Base-by-base conservation (phyloP, 2,329 filamentous ascomycete species). In the Nemania abortiva region DNA sequence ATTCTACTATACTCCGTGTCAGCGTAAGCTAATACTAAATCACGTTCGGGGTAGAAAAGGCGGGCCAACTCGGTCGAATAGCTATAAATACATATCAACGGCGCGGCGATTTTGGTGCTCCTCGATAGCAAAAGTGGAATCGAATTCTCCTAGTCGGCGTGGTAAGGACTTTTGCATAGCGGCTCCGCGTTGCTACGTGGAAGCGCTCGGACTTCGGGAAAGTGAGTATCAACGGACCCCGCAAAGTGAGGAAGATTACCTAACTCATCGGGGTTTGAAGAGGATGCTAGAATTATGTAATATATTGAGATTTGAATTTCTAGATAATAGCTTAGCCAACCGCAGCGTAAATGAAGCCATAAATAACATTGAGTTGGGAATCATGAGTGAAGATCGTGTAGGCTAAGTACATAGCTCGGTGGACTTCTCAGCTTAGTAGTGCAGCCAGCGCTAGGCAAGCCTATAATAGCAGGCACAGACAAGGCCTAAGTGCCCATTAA, bases 301-400 rank as follows among this genome's bases (percentile, higher is more conserved):
- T 37, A 11, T 9, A 37, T 37, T 37, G 11, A 11, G 7, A 18
- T 47, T 47, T 18, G 11, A 4, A 47, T 20, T 18, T n/a, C 42
- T 47, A 47, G 9, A n/a, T 47, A n/a, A 11, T 47, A n/a, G 34
- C 6, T 47, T 47, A 47, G 47, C 47, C 9, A 11, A 52, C n/a
- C 18, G 42, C 7, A 11, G 4, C 50, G 22, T 39, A 49, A 49
- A 6, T 20, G n/a, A 27, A 13, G 10, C 31, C 24, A 22, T 47
- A 45, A 2, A 39, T 15, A 47, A 11, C 11, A 49, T 27, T 31
- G 52, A 62, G 64, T 34, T 42, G 31, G 45, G 49, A 13, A 34
- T 65, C n/a, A 29, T 2, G 34, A 52, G 52, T 62, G 22, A 42
- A 42, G 58, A 31, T 57, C 3, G 49, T 7, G 29, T 50, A 49